Base-by-base conservation (phyloP, 148 eudicot species). In the Rhododendron mucronatum region DNA sequence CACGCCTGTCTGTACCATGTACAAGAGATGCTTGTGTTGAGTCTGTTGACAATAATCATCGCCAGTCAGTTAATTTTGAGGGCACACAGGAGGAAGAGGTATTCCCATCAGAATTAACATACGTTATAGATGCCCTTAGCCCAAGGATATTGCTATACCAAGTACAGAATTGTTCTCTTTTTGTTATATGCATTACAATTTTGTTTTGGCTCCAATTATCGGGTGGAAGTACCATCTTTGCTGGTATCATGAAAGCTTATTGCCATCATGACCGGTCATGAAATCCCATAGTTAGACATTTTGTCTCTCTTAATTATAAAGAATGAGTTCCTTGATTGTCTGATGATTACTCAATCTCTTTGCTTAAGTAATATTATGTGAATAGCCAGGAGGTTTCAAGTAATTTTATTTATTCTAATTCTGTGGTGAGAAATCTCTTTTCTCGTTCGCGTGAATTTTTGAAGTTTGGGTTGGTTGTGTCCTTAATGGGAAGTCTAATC, bases 61-160 rank as follows among this genome's bases (percentile, higher is more conserved):
- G 85, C 78, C 90, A 73, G 80, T 84, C 84, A 28, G 47, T 61
- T 86, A 83, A 85, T 88, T 84, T 55, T 44, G 81, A 83, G 83
- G 83, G 86, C 30, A 88, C 6, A 74, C 63, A 87, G 73, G 91
- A 87, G 91, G 93, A 89, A 80, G 89, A 86, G 92, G 94, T 91
- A 90, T 84, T 44, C 75, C 23, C 57, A 84, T 55, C 51, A 30
- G 81, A 21, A 73, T 20, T 87, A 81, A 5, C 45, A 7, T 80
- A 37, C 55, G 11, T 48, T 45, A 18, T 71, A 53, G 83, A 59
- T 77, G 50, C 77, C 78, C 45, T 61, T 39, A 75, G 51, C 35
- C 81, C 18, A 65, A 14, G 79, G 41, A 61, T 63, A 45, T 78
- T 33, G 67, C n/a, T 55, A 20, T 86, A 69, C 30, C 80, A 35